phyloP scores from a whole-genome alignment of 805 yeast genomes.

The Saccharomycopsis olivae region DNA sequence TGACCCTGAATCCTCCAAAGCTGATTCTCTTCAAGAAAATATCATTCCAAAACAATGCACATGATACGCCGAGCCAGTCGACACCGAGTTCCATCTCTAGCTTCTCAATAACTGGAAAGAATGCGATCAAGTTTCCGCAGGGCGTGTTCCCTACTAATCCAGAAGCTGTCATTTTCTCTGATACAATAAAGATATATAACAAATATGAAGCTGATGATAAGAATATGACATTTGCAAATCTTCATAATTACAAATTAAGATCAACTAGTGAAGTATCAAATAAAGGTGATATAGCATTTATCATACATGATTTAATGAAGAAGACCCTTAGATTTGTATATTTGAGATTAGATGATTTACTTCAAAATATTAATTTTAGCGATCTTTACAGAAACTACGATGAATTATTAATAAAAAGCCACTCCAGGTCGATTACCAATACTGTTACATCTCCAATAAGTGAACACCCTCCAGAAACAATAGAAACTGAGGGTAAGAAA shows the following conservation, averaged over 20 bases:
- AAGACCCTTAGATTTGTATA: constrained; percentile 28
- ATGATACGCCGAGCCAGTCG: background rate
- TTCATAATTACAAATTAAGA: background rate
- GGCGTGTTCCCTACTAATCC: constrained; percentile 22
- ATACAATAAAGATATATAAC: constrained; percentile 19
- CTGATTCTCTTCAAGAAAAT: constrained; percentile 34
- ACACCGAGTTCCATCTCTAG: background rate
- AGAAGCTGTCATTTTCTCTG: constrained; percentile 27
- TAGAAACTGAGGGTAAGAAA: background rate
- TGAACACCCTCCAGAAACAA: background rate
- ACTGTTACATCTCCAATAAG: background rate
- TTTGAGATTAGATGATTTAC: constrained; percentile 23
- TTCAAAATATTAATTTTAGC: constrained; percentile 18
- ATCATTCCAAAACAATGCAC: constrained; percentile 2
- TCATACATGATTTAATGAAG: constrained; percentile 35
- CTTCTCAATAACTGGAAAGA: background rate
- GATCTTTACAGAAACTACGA: constrained; percentile 11
- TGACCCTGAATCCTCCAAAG: constrained; percentile 46
- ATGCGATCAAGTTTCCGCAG: constrained; percentile 8
- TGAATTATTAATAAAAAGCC: constrained; percentile 4
- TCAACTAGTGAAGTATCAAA: constrained; percentile 10
- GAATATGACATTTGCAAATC: constrained; percentile 17
- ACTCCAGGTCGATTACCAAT: constrained; percentile 7
- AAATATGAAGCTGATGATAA: constrained; percentile 1
- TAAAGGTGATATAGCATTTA: constrained; percentile 27